Base-by-base conservation (phyloP, 306 rosid species). In the Fragaria iinumae region DNA sequence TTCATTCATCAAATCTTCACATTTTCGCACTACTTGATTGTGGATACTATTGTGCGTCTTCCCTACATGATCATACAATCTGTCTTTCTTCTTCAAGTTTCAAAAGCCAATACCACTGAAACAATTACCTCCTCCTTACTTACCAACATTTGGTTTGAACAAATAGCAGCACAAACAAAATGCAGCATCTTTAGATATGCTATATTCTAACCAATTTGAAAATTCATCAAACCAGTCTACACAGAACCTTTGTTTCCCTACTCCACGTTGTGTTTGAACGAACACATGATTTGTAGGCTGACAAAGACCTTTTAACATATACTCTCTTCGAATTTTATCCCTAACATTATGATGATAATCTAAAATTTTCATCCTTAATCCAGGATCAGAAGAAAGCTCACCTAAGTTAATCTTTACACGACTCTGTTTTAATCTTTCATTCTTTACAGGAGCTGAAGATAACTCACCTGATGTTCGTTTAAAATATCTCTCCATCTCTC, bases 171-270 rank as follows among this genome's bases (percentile, higher is more conserved):
- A 74, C 8, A 74, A 44, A 60, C 57, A 43, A 13, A 17, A 60
- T 56, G 57, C 77, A 56, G 2, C 57, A 43, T 43, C 36, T 57
- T 59, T 74, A 13, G 4, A 4, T 60, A 70, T 14, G 16, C 25
- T 59, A 74, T 59, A 43, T 21, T 74, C 56, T 41, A 74, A 59
- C 39, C 43, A 74, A 27, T 59, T 74, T 4, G 69, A 12, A 38
- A 36, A 59, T 11, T 74, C 39, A 17, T n/a, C 14, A 59, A 39
- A 74, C 77, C 67, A 55, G 6, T 14, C 9, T 9, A 14, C 32
- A 62, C 13, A 52, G 39, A 53, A 72, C 8, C n/a, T 9, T 21
- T 27, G 16, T 11, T 9, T 2, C 6, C 14, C 32, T 1, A 3
- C 2, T 16, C 57, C 69, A n/a, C 16, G 5, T 5, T 38, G 41